A percentile compares a stretch with the other conserved stretches of the same genome.
phyloP scores from a whole-genome alignment of 1,284 basidiomycete species.

The Vanrija humicola region DNA sequence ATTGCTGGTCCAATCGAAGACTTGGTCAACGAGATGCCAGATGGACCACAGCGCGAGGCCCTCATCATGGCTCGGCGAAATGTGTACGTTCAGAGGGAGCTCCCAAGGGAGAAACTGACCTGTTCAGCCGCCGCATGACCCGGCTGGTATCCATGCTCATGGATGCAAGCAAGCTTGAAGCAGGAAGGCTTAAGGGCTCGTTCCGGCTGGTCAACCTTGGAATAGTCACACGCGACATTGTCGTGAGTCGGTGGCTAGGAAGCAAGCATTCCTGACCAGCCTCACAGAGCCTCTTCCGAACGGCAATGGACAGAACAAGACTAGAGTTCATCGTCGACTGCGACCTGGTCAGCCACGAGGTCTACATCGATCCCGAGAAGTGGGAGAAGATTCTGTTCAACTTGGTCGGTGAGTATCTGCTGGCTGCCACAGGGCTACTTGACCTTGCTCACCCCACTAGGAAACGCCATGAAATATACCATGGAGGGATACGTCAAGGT shows the following conservation, averaged over 20 bases:
- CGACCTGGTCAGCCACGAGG: conserved; percentile 33
- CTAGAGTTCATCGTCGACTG: conserved; percentile 45
- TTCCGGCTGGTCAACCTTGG: conserved; percentile 48
- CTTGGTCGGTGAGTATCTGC: conserved; percentile 30
- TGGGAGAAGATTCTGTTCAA: conserved; percentile 52
- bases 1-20: conserved; percentile 47
- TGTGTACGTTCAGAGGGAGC: conserved; percentile 17
- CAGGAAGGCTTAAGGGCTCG: conserved; percentile 40
- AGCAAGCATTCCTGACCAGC: neutral
- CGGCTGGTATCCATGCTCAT: conserved; percentile 46
- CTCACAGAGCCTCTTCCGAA: conserved; percentile 42
- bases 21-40: conserved; percentile 26
- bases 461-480: conserved; percentile 48
- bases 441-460: neutral
- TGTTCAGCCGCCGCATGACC: conserved; percentile 27
- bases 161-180: conserved; percentile 46
- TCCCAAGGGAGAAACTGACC: neutral
- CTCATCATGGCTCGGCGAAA: conserved; percentile 44
- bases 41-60: conserved; percentile 36
- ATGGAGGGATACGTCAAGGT: conserved; percentile 31
- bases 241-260: conserved; percentile 15
- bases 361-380: conserved; percentile 48
- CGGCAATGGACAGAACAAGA: conserved; percentile 31
- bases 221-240: conserved; percentile 45
- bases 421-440: no score